Conservation (phyloP, 139 green algal genomes). For the Chlorella sp. region DNA sequence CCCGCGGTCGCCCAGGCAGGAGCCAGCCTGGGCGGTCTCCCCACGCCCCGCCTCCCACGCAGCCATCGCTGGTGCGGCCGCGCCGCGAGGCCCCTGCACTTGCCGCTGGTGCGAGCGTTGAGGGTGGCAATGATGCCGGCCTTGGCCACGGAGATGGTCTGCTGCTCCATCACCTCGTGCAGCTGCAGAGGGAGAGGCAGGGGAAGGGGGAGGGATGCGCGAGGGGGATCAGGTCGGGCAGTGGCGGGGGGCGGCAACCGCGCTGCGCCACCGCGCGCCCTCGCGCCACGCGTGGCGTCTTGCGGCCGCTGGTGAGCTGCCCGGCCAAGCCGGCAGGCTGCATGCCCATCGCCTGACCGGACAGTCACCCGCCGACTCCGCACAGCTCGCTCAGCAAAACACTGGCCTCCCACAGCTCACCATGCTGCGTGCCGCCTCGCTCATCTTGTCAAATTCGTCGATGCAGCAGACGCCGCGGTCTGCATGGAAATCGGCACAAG, state of each 20-base stretch:
- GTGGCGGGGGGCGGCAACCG: neutral
- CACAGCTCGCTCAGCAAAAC: too few species aligned
- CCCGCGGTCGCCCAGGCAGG: too few species aligned
- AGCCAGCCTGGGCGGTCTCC: too few species aligned
- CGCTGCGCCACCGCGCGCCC: too few species aligned
- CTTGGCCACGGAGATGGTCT: conserved; percentile 98
- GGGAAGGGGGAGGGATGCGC: neutral
- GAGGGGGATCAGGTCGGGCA: neutral
- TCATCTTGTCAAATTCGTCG: conserved; percentile 99
- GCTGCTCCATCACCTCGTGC: conserved; percentile 98
- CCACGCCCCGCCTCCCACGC: too few species aligned
- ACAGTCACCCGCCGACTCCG: too few species aligned
- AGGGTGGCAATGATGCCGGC: conserved; percentile 97
- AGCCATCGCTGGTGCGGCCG: too few species aligned
- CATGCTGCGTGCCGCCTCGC: conserved; percentile 88
- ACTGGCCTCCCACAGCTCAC: conserved; percentile 35
- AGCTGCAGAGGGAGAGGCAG: conserved; percentile 44
- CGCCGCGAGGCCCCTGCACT: neutral
- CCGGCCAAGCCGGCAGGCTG: too few species aligned
- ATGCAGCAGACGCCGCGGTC: conserved; percentile 99
- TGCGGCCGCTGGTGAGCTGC: too few species aligned
- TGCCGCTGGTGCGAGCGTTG: conserved; percentile 86
- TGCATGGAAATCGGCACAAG: too few species aligned
- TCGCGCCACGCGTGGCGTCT: too few species aligned
- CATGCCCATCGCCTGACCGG: too few species aligned